Evolutionary conservation across 306 rosid genomes (phyloP).

Genomic region (Cucurbita moschata): DNA sequence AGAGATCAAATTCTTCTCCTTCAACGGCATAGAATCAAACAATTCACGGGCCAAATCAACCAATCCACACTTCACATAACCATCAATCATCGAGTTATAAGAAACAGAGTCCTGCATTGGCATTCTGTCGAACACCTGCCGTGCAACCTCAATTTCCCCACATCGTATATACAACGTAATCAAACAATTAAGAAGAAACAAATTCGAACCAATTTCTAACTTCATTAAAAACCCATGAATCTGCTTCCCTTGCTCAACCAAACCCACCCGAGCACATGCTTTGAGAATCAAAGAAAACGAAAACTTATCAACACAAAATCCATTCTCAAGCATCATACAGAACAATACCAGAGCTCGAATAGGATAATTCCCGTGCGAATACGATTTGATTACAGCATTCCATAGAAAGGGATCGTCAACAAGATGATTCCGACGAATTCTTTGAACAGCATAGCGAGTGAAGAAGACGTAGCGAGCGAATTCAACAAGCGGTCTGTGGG

Average conservation of each 20-base stretch:
- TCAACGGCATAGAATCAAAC: conserved; percentile 35
- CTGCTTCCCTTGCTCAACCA: conserved; percentile 48
- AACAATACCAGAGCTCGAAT: conserved; percentile 29
- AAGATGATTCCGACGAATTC: not conserved
- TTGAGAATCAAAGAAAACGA: conserved; percentile 50
- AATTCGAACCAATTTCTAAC: conserved; percentile 30
- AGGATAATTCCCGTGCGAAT: conserved; percentile 61
- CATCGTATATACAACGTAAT: conserved; percentile 29
- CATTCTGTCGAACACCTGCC: conserved; percentile 46
- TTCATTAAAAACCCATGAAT: conserved; percentile 53
- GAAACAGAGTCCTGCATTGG: conserved; percentile 44
- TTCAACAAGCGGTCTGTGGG: conserved; percentile 30
- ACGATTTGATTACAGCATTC: conserved; percentile 58
- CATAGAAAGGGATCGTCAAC: conserved; percentile 56
- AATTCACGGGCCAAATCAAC: conserved; percentile 32
- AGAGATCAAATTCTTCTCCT: conserved; percentile 46
- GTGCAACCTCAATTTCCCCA: conserved; percentile 34
- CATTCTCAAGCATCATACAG: conserved; percentile 48
- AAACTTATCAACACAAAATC: conserved; percentile 42
- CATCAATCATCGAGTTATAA: conserved; percentile 56
- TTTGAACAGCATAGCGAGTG: conserved; percentile 26
- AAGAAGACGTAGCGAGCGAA: conserved; percentile 60
- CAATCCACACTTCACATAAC: conserved; percentile 44
- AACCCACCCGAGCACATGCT: conserved; percentile 53
- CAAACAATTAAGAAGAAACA: conserved; percentile 52